Evolutionary conservation across 2,329 filamentous ascomycete genomes (phyloP).

Genomic region (Exophiala bonariae): DNA sequence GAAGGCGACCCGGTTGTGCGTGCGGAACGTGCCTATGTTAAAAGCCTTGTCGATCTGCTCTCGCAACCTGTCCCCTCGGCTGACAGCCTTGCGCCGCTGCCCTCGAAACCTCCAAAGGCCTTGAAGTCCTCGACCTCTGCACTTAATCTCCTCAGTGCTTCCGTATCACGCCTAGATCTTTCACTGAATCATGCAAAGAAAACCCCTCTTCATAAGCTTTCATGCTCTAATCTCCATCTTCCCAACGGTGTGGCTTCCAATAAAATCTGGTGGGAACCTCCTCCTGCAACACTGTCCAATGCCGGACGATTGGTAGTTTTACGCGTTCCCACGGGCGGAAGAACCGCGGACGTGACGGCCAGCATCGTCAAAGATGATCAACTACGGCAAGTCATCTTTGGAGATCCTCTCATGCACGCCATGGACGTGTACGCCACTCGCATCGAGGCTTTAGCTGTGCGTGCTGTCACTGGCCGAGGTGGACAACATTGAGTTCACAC

Average conservation of each 20-base stretch:
- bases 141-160: constrained; percentile 15
- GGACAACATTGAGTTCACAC: constrained; percentile 11
- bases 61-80: constrained; percentile 56
- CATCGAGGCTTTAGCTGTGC: constrained; percentile 70
- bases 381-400: constrained; percentile 72
- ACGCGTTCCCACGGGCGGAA: constrained; percentile 45
- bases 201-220: constrained; percentile 31
- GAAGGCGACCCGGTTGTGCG: constrained; percentile 80
- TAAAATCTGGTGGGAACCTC: constrained; percentile 61
- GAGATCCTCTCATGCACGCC: constrained; percentile 75
- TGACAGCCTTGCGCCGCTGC: not conserved
- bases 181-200: constrained; percentile 16
- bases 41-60: constrained; percentile 70
- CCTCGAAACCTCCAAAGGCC: too few relatives aligned
- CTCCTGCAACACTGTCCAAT: constrained; percentile 65
- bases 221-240: constrained; percentile 1
- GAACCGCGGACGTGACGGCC: constrained; percentile 63
- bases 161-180: constrained; percentile 23
- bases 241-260: constrained; percentile 1
- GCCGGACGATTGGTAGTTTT: constrained; percentile 70
- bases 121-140: constrained; percentile 6
- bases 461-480: constrained; percentile 57
- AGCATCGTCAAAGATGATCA: constrained; percentile 68
- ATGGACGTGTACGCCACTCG: constrained; percentile 76
- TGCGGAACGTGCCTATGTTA: constrained; percentile 75